A percentile compares a stretch with the other conserved stretches of the same genome.
Conservation (phyloP, 2,329 filamentous ascomycete species). For the Neopestalotiopsis sp. region DNA sequence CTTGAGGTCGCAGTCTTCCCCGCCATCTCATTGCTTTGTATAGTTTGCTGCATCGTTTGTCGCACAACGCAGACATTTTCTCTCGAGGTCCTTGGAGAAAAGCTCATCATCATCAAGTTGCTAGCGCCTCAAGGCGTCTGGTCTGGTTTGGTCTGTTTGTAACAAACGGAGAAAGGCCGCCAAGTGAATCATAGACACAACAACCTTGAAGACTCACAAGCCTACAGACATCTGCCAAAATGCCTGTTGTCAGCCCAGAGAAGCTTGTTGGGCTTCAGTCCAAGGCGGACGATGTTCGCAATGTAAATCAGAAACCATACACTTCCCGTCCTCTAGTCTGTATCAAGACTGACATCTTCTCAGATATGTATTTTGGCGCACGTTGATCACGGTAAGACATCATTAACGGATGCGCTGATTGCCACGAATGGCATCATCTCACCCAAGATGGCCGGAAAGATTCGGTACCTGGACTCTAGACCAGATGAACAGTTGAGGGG, state of each 20-base stretch:
- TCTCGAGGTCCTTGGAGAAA: background rate
- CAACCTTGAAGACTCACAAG: background rate
- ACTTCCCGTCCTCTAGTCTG: conserved; percentile 27
- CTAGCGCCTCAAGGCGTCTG: background rate
- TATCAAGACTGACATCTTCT: conserved; percentile 38
- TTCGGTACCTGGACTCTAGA: conserved; percentile 94
- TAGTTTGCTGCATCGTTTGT: background rate
- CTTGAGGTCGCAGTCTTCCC: background rate
- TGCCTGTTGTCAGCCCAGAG: conserved; percentile 92
- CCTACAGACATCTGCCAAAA: conserved; percentile 49
- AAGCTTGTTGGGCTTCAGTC: conserved; percentile 90
- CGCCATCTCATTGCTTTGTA: background rate
- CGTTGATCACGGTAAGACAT: conserved; percentile 98
- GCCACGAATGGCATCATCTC: conserved; percentile 99
- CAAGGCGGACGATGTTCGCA: conserved; percentile 87
- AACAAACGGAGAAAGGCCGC: background rate
- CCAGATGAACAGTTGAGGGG: conserved; percentile 95
- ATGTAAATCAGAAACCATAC: conserved; percentile 46
- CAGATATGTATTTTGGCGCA: conserved; percentile 95
- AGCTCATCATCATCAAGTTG: too few relatives aligned
- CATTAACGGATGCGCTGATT: conserved; percentile 91
- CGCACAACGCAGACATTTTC: background rate
- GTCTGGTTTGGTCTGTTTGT: background rate
- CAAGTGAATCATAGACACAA: background rate
- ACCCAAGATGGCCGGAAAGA: conserved; percentile 95